Evolutionary conservation across 495 filamentous ascomycete species (phyloP), one percentile per base, ranked within the genome.

Genomic region (Neurospora hispaniola): DNA sequence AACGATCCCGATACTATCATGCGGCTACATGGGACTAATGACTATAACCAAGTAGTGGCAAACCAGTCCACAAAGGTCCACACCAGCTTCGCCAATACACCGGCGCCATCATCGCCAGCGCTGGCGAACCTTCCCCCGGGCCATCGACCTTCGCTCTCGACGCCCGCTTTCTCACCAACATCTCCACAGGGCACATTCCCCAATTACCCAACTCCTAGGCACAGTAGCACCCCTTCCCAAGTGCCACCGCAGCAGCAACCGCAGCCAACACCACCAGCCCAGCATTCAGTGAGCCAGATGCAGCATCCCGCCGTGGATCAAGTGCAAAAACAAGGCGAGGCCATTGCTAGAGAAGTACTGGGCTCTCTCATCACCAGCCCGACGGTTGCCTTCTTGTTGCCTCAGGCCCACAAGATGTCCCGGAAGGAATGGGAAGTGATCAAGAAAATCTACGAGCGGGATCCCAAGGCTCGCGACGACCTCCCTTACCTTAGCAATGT

Each of bases 351-450:
- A 5, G 84, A 89, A 62, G 86, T 92, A 0, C 83, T 93, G 1
- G 91, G 91, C 0, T 73, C 76, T 4, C 84, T 90, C 43, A 88
- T 89, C 20, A 80, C 82, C 27, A 86, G 88, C 11, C 89, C 90
- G 2, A 89, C 90, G 0, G 87, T 93, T 6, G 81, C 84, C n/a
- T 89, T 92, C 75, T 80, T 93, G 8, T 82, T 94, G 18, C 86
- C 88, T 12, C 88, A 91, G 70, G 89, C 89, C 2, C 88, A 87
- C 7, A 85, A 85, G 23, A 90, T 90, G 82, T 83, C 88, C 42
- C 82, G 85, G 16, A 80, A 81, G 4, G 91, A 94, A 77, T 89
- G 93, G 83, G 83, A 85, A 39, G 83, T 92, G 12, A 86, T 94
- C 71, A 84, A 85, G 44, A 84, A 85, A 69, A 88, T 91, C 31